Base-by-base conservation (phyloP, 768 basidiomycete species). In the Collybiopsis confluens region DNA sequence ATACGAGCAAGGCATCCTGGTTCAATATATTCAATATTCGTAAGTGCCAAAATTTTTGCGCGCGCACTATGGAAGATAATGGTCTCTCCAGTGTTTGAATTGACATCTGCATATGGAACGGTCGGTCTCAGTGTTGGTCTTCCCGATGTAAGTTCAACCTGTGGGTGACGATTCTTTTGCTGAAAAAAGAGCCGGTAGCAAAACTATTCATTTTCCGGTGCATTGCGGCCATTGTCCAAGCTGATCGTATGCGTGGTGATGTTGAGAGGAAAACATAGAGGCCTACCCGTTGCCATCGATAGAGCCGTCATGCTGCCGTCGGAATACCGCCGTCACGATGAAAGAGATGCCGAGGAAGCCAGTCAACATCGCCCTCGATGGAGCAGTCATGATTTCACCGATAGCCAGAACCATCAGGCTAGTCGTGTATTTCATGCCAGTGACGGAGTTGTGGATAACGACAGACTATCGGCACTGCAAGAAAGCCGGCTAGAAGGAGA, bases 181-280 rank as follows among this genome's bases (percentile, higher is more conserved):
- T 42, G 13, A 35, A 11, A 49, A 27, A 13, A n/a, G n/a, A n/a
- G n/a, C 28, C 48, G 33, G 2, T 58, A 97, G 93, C 76, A 81
- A 64, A 88, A 89, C 64, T 91, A 82, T 61, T 91, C 90, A 0
- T 79, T 98, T 51, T 81, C 82, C 4, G 95, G 92, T 1, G 81
- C 86, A 9, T 83, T 95, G 55, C 73, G 77, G 13, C 80, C 87
- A 0, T 68, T 97, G 4, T 94, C 93, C 0, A 98, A 98, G 68
- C 77, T 98, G 33, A 83, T 98, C 54, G 60, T 98, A 24, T 86
- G 84, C 63, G 67, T 81, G 9, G 92, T 98, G 59, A 98, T 98
- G 92, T 78, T 99, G 56, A 88, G 97, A 54, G 93, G 94, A 7
- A 81, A 92, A 11, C 94, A 98, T 67, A 86, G 94, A 44, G 91